Conservation (phyloP, 345 rosid species). For the Brassica nigra region DNA sequence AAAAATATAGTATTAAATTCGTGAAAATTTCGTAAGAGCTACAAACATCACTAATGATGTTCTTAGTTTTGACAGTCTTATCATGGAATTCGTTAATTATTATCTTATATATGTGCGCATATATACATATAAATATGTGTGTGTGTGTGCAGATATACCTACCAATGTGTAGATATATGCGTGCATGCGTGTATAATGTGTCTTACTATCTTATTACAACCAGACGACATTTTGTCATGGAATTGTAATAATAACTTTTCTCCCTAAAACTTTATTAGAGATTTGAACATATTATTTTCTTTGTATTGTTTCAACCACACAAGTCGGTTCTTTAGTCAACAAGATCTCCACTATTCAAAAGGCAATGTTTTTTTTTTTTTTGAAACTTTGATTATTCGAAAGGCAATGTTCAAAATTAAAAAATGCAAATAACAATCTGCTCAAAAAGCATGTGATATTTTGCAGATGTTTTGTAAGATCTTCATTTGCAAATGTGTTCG, state of each 20-base stretch:
- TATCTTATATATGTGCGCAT: neutral
- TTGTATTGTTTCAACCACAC: constrained; percentile 20
- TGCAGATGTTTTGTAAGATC: neutral
- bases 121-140: neutral
- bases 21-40: neutral
- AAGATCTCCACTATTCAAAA: constrained; percentile 1
- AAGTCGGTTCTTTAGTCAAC: constrained; percentile 32
- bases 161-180: constrained; percentile 15
- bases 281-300: constrained; percentile 14
- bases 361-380: too few relatives aligned
- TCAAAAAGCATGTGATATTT: neutral
- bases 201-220: constrained; percentile 10
- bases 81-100: neutral
- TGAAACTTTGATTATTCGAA: too few relatives aligned
- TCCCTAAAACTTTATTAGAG: constrained; percentile 13
- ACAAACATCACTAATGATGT: neutral
- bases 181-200: constrained; percentile 20
- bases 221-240: constrained; percentile 8
- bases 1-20: too few relatives aligned
- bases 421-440: neutral
- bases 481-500: neutral
- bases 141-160: constrained; percentile 7
- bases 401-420: neutral
- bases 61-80: constrained; percentile 3
- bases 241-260: constrained; percentile 15